Percentiles rank a stretch among this genome's conserved stretches.
phyloP scores from a whole-genome alignment of 106 monocot genomes.

The Dendrobium catenatum region DNA sequence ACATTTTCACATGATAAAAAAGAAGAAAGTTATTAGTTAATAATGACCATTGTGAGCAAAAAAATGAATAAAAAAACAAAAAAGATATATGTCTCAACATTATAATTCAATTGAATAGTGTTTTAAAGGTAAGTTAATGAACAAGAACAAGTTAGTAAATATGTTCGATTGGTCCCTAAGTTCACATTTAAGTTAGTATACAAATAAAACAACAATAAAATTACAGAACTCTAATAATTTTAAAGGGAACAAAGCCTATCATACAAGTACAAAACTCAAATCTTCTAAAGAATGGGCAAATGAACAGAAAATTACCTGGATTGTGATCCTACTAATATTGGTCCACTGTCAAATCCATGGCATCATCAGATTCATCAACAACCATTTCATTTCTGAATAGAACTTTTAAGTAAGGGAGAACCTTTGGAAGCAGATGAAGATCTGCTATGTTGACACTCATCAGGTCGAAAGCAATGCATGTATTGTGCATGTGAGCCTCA shows the following conservation, averaged over 20 bases:
- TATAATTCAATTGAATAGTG: too few species aligned
- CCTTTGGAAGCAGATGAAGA: conserved; percentile 65
- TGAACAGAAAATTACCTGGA: background rate
- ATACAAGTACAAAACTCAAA: background rate
- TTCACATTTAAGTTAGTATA: too few species aligned
- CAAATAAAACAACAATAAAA: too few species aligned
- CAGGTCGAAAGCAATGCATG: conserved; percentile 89
- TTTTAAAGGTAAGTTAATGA: too few species aligned
- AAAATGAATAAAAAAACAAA: too few species aligned
- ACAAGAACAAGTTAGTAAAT: too few species aligned
- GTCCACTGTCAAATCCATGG: conserved; percentile 16
- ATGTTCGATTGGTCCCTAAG: too few species aligned
- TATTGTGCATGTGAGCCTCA: conserved; percentile 69
- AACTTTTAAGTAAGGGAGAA: conserved; percentile 69
- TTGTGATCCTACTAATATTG: conserved; percentile 1
- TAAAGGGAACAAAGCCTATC: background rate
- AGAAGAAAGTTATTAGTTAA: too few species aligned
- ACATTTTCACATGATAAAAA: too few species aligned
- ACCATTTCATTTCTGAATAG: conserved; percentile 77
- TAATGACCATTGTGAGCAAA: too few species aligned
- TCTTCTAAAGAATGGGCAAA: background rate
- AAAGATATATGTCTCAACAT: too few species aligned
- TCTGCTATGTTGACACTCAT: conserved; percentile 90
- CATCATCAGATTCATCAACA: conserved; percentile 52
- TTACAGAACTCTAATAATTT: background rate